Percentiles rank a stretch among this genome's conserved stretches.
Conservation (phyloP, 148 eudicot species). For the Amaranthus cruentus region DNA sequence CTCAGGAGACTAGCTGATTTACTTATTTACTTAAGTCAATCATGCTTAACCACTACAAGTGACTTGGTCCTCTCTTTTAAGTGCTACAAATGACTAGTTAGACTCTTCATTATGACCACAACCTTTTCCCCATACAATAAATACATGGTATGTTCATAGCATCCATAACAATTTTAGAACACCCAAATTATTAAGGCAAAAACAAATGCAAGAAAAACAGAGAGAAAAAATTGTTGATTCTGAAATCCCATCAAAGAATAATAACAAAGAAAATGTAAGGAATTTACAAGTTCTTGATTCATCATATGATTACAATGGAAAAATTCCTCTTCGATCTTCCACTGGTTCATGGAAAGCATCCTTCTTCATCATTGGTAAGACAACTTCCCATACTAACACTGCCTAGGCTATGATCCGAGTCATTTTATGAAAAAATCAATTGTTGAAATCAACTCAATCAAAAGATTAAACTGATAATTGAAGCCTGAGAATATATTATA, state of each 20-base stretch:
- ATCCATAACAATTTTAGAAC: no score
- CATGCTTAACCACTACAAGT: no score
- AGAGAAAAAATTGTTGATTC: background rate
- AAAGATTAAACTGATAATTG: no score
- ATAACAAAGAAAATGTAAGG: background rate
- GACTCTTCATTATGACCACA: background rate
- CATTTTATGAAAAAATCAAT: no score
- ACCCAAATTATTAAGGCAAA: background rate
- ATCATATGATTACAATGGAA: conserved; percentile 64
- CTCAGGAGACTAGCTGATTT: no score
- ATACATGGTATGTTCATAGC: background rate
- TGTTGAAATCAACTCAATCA: no score
- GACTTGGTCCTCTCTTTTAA: no score
- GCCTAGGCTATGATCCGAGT: no score
- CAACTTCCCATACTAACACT: background rate
- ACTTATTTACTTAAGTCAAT: no score
- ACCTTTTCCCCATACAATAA: background rate
- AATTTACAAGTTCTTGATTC: conserved; percentile 39
- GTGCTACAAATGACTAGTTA: background rate
- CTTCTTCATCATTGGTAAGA: conserved; percentile 65
- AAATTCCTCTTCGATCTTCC: conserved; percentile 54
- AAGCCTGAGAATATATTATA: no score
- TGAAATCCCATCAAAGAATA: background rate
- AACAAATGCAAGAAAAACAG: background rate
- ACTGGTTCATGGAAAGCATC: conserved; percentile 89